Conservation (phyloP, 2,329 filamentous ascomycete genomes). For the Aspergillus felis region DNA sequence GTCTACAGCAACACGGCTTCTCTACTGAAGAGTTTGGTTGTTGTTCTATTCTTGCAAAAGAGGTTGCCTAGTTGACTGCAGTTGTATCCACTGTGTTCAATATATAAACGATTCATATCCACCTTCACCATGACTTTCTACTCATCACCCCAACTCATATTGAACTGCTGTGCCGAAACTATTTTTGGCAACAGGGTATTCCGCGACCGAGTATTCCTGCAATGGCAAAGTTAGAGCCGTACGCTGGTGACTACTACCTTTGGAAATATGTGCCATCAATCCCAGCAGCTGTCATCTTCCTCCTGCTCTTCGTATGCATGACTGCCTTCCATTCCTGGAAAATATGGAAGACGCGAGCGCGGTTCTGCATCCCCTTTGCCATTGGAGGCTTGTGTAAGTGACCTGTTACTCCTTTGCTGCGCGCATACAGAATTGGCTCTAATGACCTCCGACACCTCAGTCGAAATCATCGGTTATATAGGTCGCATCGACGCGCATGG, state of each 20-base stretch:
- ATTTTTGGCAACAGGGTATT: not conserved
- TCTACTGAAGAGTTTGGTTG: not conserved
- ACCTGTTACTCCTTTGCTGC: not conserved
- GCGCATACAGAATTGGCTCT: not conserved
- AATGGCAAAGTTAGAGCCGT: conserved; percentile 19
- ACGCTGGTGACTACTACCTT: conserved; percentile 17
- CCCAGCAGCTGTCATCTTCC: conserved; percentile 20
- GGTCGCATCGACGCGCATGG: conserved; percentile 12
- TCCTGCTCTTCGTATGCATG: conserved; percentile 23
- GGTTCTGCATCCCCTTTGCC: conserved; percentile 31
- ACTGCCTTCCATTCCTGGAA: conserved; percentile 27
- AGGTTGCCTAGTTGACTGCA: not conserved
- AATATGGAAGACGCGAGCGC: conserved; percentile 21
- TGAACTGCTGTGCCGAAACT: not conserved
- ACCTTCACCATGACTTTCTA: not conserved
- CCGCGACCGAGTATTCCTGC: not conserved
- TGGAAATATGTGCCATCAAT: conserved; percentile 28
- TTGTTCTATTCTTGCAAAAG: not conserved
- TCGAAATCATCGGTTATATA: conserved; percentile 17
- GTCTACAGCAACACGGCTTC: not conserved
- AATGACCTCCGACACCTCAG: not conserved
- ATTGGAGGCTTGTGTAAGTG: conserved; percentile 36
- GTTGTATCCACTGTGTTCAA: not conserved
- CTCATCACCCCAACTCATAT: not conserved
- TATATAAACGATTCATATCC: not conserved